Evolutionary conservation across 352 stramenopile species (phyloP), one percentile per base, ranked within the genome.

Genomic region (Globisporangium sylvaticum): DNA sequence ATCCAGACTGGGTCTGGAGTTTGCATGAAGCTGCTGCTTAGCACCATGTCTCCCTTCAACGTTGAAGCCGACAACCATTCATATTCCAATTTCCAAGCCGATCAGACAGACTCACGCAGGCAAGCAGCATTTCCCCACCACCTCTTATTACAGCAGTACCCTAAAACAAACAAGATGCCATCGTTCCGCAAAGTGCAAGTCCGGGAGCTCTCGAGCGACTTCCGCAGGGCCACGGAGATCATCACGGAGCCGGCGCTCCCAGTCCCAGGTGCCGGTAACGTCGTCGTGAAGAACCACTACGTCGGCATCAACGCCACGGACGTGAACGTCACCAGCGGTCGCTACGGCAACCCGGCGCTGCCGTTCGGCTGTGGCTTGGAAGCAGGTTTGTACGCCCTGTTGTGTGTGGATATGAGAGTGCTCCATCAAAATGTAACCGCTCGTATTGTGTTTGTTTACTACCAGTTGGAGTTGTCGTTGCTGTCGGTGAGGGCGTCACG

Each of bases 131-230:
- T 18, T 42, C 52, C 31, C 52, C 25, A 24, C 27, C 53, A 58
- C 8, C 52, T 42, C 12, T 42, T 42, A 18, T 18, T 42, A 42
- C 31, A 34, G 0, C 1, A 34, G 7, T 34, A 34, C 34, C 12
- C 34, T 42, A 42, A 39, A 34, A 6, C 27, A 42, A 24, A 25
- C 50, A 58, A 32, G 25, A 58, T 58, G 53, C 53, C 53, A 14
- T 42, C 53, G 15, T 58, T 42, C 27, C 53, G 53, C 53, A 18
- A 27, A 27, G 53, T 58, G 27, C 53, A 42, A 58, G 53, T 58
- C 58, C 75, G 82, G 61, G 88, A 91, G 66, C 71, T 92, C 59
- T 92, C 82, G 64, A 88, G 80, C 64, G 82, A 92, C 74, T 92
- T 92, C 65, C 82, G 82, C 67, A 77, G 82, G 68, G 87, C 78